Base-by-base conservation (phyloP, 495 filamentous ascomycete genomes). In the Penicillium atrosanguineum region DNA sequence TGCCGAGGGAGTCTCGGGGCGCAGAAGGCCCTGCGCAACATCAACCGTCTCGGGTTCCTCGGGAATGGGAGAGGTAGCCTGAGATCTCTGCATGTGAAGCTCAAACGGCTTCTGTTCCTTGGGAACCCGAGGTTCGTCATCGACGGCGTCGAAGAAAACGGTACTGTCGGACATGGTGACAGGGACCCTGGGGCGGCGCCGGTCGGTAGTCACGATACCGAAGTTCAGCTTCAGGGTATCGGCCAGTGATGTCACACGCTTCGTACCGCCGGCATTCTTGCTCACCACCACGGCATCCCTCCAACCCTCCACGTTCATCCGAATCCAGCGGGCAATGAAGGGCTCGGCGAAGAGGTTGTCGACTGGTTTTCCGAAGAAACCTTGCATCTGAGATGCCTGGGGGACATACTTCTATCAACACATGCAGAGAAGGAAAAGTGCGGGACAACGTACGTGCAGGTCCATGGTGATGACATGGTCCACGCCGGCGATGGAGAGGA, bases 381-480 rank as follows among this genome's bases (percentile, higher is more conserved):
- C 94, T 74, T 97, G 95, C 88, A 97, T 97, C 74, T 97, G 94
- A 9, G 90, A 92, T 52, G 90, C 90, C 78, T 78, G 56, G 55
- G 46, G 48, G 16, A 40, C 15, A 8, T 40, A 46, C 23, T 23
- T 28, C 50, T 44, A 60, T 61, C 55, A 57, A 61, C 44, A 26
- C 44, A n/a, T 42, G 31, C 25, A 31, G 28, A 43, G 14, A 41
- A 23, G 29, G 19, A 44, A 15, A 26, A 21, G 16, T 19, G 18
- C 19, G 42, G 29, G 31, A 28, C 26, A 26, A 73, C 80, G 68
- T 69, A 85, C 84, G 75, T 98, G 94, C 9, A 98, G 79, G 67
- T 98, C 94, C 67, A 98, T 88, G 15, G 94, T 98, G 65, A 97
- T 88, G 68, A 97, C 90, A 79, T 98, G 94, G 74, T 96, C 88